phyloP scores from a whole-genome alignment of 225 moss, liverwort and hornwort genomes.

The Asterella californica region DNA sequence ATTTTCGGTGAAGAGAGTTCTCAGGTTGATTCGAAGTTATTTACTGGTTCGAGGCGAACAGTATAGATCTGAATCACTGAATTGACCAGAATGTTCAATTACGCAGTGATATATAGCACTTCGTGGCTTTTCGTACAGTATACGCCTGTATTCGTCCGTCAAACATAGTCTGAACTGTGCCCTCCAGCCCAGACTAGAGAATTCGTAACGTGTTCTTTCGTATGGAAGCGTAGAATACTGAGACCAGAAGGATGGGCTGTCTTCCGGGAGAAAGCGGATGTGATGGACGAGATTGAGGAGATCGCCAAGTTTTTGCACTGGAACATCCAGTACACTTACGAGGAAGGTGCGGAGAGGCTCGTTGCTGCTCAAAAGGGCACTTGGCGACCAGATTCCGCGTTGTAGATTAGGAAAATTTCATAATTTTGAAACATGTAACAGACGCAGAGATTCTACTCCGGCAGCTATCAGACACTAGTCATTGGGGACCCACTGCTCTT shows the following conservation, averaged over 20 bases:
- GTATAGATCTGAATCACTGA: too few relatives aligned
- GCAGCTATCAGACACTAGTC: not conserved
- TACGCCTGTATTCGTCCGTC: too few relatives aligned
- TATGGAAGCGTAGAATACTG: too few relatives aligned
- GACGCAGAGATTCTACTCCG: not conserved
- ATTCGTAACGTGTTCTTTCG: too few relatives aligned
- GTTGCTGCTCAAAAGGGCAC: slow-evolving; percentile 62
- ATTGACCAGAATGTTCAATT: too few relatives aligned
- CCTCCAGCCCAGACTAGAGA: too few relatives aligned
- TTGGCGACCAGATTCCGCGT: slow-evolving; percentile 59
- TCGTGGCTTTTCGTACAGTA: too few relatives aligned
- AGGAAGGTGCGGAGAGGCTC: slow-evolving; percentile 44
- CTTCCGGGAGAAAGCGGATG: slow-evolving; percentile 58
- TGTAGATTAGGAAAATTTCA: slow-evolving; percentile 4
- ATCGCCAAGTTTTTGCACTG: slow-evolving; percentile 64
- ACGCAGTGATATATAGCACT: too few relatives aligned
- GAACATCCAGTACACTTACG: slow-evolving; percentile 45
- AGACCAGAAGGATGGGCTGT: slow-evolving; percentile 74
- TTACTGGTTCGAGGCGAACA: too few relatives aligned
- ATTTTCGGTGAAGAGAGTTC: too few relatives aligned
- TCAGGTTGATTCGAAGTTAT: too few relatives aligned
- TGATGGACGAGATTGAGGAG: slow-evolving; percentile 50
- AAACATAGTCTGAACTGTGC: too few relatives aligned
- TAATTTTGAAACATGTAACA: not conserved
- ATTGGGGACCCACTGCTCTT: not conserved